A percentile compares a stretch with the other conserved stretches of the same genome.
Conservation (phyloP, 1,284 basidiomycete genomes). For the Puccinia coronata region DNA sequence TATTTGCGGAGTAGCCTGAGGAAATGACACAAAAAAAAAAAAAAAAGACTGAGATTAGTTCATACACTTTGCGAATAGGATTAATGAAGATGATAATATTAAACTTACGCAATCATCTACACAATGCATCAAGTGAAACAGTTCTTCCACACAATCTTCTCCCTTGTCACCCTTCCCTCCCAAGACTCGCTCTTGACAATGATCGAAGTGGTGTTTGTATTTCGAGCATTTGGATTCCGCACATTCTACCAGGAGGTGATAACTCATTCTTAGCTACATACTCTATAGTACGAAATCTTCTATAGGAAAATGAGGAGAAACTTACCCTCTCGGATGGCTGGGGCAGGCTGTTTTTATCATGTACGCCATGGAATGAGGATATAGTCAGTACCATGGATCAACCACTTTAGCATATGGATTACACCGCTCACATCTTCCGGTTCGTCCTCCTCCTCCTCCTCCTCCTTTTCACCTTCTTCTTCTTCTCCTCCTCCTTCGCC, state of each 20-base stretch:
- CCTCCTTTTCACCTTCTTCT: slow-evolving; percentile 29
- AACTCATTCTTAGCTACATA: background rate
- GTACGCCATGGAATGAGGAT: background rate
- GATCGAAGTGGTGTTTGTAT: slow-evolving; percentile 49
- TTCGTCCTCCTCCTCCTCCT: slow-evolving; percentile 39
- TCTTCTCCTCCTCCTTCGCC: slow-evolving; percentile 42
- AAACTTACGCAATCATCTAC: slow-evolving; percentile 50
- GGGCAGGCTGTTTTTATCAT: slow-evolving; percentile 24
- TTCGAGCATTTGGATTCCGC: slow-evolving; percentile 46
- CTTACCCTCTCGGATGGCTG: slow-evolving; percentile 45
- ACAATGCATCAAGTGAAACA: slow-evolving; percentile 50
- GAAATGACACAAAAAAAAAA: background rate
- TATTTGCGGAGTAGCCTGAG: slow-evolving; percentile 39
- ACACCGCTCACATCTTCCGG: slow-evolving; percentile 48
- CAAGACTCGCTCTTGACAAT: slow-evolving; percentile 48
- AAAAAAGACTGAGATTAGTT: too few species aligned
- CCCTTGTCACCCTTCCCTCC: slow-evolving; percentile 45
- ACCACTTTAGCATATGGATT: too few species aligned
- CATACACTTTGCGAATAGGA: too few species aligned
- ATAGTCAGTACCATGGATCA: background rate
- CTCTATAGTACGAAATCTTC: background rate
- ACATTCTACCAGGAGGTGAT: slow-evolving; percentile 39
- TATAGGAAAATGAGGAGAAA: background rate
- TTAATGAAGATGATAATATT: too few species aligned
- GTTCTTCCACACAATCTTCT: slow-evolving; percentile 49